A percentile compares a stretch with the other conserved stretches of the same genome.
These are phyloP conservation scores for Lactarius deliciosus DNA, from an alignment of 768 basidiomycete genomes.

Conservation along the genomic window DNA sequence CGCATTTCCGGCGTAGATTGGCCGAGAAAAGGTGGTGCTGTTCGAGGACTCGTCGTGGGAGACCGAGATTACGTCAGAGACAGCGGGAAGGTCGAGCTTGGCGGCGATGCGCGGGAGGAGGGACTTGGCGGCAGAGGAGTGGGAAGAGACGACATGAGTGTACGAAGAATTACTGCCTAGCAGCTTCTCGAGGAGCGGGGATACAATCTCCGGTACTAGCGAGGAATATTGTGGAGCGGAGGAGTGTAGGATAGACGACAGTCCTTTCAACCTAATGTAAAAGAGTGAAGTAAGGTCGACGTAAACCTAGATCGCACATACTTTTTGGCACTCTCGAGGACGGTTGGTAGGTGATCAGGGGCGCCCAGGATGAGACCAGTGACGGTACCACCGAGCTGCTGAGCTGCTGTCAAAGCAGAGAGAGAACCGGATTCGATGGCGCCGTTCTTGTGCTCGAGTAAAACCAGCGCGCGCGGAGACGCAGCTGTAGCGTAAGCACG, in stretches of 20 bases:
- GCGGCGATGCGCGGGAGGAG: conserved; percentile 92
- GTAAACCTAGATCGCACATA: conserved; percentile 36
- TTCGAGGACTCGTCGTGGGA: conserved; percentile 68
- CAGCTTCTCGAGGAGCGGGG: conserved; percentile 79
- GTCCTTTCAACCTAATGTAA: conserved; percentile 57
- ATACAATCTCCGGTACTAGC: conserved; percentile 70
- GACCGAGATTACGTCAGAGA: conserved; percentile 87
- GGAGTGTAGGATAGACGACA: conserved; percentile 67
- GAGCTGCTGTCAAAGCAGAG: conserved; percentile 89
- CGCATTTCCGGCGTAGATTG: conserved; percentile 98
- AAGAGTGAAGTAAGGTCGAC: neutral
- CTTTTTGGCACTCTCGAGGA: conserved; percentile 82
- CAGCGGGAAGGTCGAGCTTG: conserved; percentile 81
- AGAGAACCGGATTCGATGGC: conserved; percentile 81
- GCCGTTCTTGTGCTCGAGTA: conserved; percentile 83
- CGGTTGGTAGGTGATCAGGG: conserved; percentile 59
- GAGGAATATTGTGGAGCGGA: conserved; percentile 67
- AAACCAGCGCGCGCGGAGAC: conserved; percentile 77
- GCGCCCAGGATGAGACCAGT: conserved; percentile 75
- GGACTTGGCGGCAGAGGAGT: conserved; percentile 90
- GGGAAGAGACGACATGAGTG: conserved; percentile 91
- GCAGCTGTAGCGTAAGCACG: conserved; percentile 60
- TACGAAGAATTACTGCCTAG: conserved; percentile 62
- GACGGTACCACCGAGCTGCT: conserved; percentile 81
- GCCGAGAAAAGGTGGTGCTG: conserved; percentile 84